Percentiles rank a stretch among this genome's conserved stretches.
These are phyloP conservation scores for Fomitopsis pinicola DNA, from an alignment of 1,284 basidiomycete species.

Conservation along the genomic window DNA sequence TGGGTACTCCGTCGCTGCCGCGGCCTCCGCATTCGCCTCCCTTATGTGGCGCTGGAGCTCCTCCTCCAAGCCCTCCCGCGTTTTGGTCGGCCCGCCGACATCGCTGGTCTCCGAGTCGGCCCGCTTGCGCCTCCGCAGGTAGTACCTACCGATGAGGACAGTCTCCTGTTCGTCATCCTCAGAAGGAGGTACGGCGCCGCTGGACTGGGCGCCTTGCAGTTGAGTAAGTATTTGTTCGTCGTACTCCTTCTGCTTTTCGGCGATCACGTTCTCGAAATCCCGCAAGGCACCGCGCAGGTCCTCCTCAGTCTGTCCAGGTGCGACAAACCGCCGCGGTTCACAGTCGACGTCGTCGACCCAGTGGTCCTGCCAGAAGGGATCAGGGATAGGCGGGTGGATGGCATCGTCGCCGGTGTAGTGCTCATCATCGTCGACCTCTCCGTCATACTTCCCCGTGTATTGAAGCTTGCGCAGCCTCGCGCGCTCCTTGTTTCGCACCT, in stretches of 20 bases:
- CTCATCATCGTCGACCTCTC: slow-evolving; percentile 2
- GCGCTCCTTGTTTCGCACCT: slow-evolving; percentile 3
- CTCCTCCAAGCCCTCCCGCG: not conserved
- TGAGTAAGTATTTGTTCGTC: not conserved
- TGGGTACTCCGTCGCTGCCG: not conserved
- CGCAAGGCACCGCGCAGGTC: slow-evolving; percentile 22
- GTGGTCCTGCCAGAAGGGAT: slow-evolving; percentile 29
- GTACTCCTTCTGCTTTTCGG: slow-evolving; percentile 9
- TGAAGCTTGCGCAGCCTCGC: not conserved
- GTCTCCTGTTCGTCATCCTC: not conserved
- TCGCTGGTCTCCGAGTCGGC: not conserved
- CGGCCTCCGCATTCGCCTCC: not conserved
- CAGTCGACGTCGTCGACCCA: slow-evolving; percentile 31
- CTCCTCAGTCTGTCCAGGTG: slow-evolving; percentile 31
- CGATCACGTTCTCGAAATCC: slow-evolving; percentile 11
- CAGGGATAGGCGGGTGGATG: slow-evolving; percentile 10
- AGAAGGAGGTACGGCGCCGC: too few species aligned
- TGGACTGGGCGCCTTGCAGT: not conserved
- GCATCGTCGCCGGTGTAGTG: slow-evolving; percentile 3
- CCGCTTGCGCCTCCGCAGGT: slow-evolving; percentile 4
- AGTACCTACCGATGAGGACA: not conserved
- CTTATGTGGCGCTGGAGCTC: not conserved
- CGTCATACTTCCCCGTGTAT: not conserved
- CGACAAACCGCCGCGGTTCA: slow-evolving; percentile 31
- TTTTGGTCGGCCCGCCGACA: not conserved